Base-by-base conservation (phyloP, 345 rosid genomes). In the Erysimum cheiranthoides region DNA sequence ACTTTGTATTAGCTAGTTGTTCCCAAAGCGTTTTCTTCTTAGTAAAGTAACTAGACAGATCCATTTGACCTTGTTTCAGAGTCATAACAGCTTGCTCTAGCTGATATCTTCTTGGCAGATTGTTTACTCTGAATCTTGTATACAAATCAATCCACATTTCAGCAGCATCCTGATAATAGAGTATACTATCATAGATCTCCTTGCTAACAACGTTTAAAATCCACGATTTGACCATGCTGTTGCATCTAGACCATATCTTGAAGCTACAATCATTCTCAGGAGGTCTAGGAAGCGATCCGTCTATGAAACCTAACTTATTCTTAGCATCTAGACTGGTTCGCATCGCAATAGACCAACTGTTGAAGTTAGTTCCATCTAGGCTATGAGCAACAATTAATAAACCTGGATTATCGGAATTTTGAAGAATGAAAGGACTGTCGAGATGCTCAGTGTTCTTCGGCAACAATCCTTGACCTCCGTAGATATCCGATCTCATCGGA, bases 21-120 rank as follows among this genome's bases (percentile, higher is more conserved):
- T 58, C 62, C 42, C 62, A 58, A 4, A 58, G 1, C 0, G 62
- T 58, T 28, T 58, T 58, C 62, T 57, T 58, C 62, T 58, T 16
- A 1, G 28, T 59, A 4, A 35, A 59, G 8, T 9, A 35, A 0
- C 8, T 16, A 0, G 28, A 59, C 0, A 35, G 4, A 13, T 35
- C 63, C 0, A 58, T 13, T 0, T 5, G 0, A 0, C 27, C 28
- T 9, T 34, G 28, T 3, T 9, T 58, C 0, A 59, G 28, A 0
- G 12, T 16, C 63, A 59, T 35, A 0, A 59, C 28, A 0, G 10
- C 36, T 0, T 53, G 59, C 1, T 53, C 17, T 5, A 30, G 0
- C 0, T 57, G 16, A 38, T 60, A 38, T 3, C 12, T 38, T 6
- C 32, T 3, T 2, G 65, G 32, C 0, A 60, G 16, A 38, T 60